Conservation (phyloP, 2,329 filamentous ascomycete genomes). For the Paecilomyces sp. region DNA sequence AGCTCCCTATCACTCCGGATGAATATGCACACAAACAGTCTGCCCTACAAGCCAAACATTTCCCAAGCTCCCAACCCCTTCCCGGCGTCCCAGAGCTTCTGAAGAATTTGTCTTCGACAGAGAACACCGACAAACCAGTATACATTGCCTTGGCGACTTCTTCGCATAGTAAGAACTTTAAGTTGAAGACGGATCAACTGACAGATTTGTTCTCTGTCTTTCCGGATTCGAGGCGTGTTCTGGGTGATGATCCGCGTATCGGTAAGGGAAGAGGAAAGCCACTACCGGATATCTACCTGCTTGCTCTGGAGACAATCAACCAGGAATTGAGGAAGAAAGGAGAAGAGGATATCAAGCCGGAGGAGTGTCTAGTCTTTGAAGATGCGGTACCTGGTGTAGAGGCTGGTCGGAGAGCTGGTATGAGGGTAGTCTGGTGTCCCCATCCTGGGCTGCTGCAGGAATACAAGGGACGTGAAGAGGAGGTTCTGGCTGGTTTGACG, state of each 20-base stretch:
- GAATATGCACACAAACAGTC: slow-evolving; percentile 58
- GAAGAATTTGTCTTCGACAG: slow-evolving; percentile 23
- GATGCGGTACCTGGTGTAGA: slow-evolving; percentile 92
- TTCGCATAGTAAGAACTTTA: slow-evolving; percentile 64
- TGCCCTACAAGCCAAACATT: slow-evolving; percentile 62
- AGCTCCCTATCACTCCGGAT: slow-evolving; percentile 67
- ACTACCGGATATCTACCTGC: slow-evolving; percentile 84
- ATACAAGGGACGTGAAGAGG: slow-evolving; percentile 66
- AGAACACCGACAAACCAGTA: slow-evolving; percentile 41
- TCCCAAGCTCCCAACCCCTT: slow-evolving; percentile 67
- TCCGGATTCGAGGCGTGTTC: slow-evolving; percentile 60
- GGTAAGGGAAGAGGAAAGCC: slow-evolving; percentile 80
- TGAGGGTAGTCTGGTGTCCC: slow-evolving; percentile 91
- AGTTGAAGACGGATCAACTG: slow-evolving; percentile 62
- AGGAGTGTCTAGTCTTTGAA: slow-evolving; percentile 94
- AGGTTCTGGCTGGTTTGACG: slow-evolving; percentile 76
- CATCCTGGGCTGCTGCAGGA: slow-evolving; percentile 71
- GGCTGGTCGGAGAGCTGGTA: slow-evolving; percentile 79
- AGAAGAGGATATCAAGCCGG: slow-evolving; percentile 59
- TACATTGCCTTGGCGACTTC: slow-evolving; percentile 85
- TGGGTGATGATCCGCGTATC: slow-evolving; percentile 81
- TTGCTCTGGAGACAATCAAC: slow-evolving; percentile 82
- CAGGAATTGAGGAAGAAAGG: slow-evolving; percentile 53
- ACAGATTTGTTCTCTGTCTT: slow-evolving; percentile 52
- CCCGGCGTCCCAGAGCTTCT: slow-evolving; percentile 71